phyloP scores from a whole-genome alignment of 1,139 yeast species.

The Magnusiomyces magnusii region DNA sequence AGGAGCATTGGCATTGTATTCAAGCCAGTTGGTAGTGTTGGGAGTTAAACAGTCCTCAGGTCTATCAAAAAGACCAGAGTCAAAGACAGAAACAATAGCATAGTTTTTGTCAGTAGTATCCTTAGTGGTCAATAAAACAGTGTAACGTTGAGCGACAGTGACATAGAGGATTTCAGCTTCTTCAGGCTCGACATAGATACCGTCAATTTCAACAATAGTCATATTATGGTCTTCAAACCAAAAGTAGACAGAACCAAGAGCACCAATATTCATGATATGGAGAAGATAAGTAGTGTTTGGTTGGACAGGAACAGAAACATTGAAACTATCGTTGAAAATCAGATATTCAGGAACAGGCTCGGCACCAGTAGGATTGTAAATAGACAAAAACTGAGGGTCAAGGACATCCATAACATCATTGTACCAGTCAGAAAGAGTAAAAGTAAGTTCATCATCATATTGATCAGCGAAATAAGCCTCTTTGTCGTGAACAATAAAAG shows the following conservation, averaged over 20 bases:
- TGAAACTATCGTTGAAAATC: slow-evolving; percentile 70
- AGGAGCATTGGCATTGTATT: slow-evolving; percentile 44
- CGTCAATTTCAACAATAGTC: slow-evolving; percentile 78
- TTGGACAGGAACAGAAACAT: slow-evolving; percentile 59
- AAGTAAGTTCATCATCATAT: slow-evolving; percentile 67
- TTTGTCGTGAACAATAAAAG: slow-evolving; percentile 60
- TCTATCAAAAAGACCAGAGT: slow-evolving; percentile 68
- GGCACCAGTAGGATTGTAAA: slow-evolving; percentile 92
- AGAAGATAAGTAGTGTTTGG: slow-evolving; percentile 76
- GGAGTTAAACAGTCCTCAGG: slow-evolving; percentile 35
- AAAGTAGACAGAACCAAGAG: slow-evolving; percentile 79
- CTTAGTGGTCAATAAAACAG: slow-evolving; percentile 67
- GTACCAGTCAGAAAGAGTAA: slow-evolving; percentile 79
- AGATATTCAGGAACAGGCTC: slow-evolving; percentile 86
- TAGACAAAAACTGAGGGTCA: slow-evolving; percentile 46
- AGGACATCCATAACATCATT: slow-evolving; percentile 53
- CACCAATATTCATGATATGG: slow-evolving; percentile 74
- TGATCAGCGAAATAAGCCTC: slow-evolving; percentile 44
- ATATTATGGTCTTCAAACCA: slow-evolving; percentile 80
- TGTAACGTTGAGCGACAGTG: slow-evolving; percentile 72
- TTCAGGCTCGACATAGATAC: slow-evolving; percentile 61
- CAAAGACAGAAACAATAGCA: slow-evolving; percentile 72
- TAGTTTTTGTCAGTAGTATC: slow-evolving; percentile 51
- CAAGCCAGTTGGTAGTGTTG: slow-evolving; percentile 66
- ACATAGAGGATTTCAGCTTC: slow-evolving; percentile 54